Evolutionary conservation across 768 basidiomycete species (phyloP).

Genomic region (Mycena metata): DNA sequence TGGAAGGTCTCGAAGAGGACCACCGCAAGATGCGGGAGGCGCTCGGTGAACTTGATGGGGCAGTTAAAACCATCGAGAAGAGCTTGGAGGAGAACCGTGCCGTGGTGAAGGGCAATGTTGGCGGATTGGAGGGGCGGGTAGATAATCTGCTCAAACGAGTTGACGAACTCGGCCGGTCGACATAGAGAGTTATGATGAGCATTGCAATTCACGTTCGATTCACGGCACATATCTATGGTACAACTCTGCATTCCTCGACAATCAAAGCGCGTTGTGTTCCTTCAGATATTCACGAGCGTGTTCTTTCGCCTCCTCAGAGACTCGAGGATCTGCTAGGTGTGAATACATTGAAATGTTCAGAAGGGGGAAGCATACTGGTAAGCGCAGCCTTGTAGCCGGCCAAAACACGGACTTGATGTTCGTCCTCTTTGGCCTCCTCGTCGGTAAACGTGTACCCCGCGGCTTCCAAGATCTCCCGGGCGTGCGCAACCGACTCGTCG

Average conservation of each 20-base stretch:
- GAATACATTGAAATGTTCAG: neutral
- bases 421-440: slow-evolving; percentile 40
- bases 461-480: slow-evolving; percentile 64
- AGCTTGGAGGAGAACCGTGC: slow-evolving; percentile 82
- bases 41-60: slow-evolving; percentile 75
- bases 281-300: slow-evolving; percentile 59
- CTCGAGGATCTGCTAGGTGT: slow-evolving; percentile 54
- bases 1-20: slow-evolving; percentile 78
- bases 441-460: slow-evolving; percentile 53
- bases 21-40: slow-evolving; percentile 74
- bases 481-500: slow-evolving; percentile 64
- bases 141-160: slow-evolving; percentile 56
- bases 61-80: slow-evolving; percentile 78
- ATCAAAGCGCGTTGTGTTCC: slow-evolving; percentile 42
- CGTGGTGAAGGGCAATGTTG: slow-evolving; percentile 81
- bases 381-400: slow-evolving; percentile 72
- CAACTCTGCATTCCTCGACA: neutral
- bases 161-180: slow-evolving; percentile 52
- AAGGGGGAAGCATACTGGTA: slow-evolving; percentile 51
- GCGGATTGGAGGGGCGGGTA: slow-evolving; percentile 71
- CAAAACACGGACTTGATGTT: slow-evolving; percentile 61
- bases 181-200: neutral
- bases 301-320: slow-evolving; percentile 62
- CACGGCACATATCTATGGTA: neutral
- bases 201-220: too few species aligned